phyloP scores from a whole-genome alignment of 495 filamentous ascomycete genomes.

The Physcia stellaris region DNA sequence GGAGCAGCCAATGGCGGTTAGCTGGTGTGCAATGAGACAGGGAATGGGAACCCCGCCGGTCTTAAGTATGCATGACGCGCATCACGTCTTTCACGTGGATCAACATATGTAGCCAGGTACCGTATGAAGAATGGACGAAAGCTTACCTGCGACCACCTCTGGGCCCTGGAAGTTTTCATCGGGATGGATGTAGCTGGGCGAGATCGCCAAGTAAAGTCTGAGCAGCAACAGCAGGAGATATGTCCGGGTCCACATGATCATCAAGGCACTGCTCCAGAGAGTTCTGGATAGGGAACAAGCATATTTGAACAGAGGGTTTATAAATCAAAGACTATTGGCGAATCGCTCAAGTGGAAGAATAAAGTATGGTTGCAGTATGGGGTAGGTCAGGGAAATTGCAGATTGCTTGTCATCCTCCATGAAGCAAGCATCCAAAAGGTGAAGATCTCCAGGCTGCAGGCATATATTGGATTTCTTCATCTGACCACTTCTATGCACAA shows the following conservation, averaged over 20 bases:
- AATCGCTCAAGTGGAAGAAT: too few relatives aligned
- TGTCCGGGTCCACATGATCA: slow-evolving; percentile 80
- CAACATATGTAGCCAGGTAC: background rate
- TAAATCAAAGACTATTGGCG: too few relatives aligned
- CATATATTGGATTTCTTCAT: too few relatives aligned
- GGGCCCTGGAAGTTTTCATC: slow-evolving; percentile 98
- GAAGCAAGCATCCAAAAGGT: too few relatives aligned
- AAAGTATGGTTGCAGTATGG: too few relatives aligned
- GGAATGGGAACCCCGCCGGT: background rate
- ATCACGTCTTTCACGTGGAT: background rate
- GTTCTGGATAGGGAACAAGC: too few relatives aligned
- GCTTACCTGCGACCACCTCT: slow-evolving; percentile 87
- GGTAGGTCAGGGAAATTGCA: too few relatives aligned
- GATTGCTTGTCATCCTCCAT: too few relatives aligned
- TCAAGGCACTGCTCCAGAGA: too few relatives aligned
- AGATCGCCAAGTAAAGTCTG: slow-evolving; percentile 86
- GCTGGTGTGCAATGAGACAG: background rate
- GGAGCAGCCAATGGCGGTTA: background rate
- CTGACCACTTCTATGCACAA: too few relatives aligned
- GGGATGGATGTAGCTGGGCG: slow-evolving; percentile 91
- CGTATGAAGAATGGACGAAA: background rate
- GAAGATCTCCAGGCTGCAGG: too few relatives aligned
- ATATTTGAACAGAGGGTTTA: too few relatives aligned
- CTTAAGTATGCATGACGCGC: slow-evolving; percentile 2
- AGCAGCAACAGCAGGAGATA: slow-evolving; percentile 76